Evolutionary conservation across 768 basidiomycete genomes (phyloP), one percentile per base, ranked within the genome.

Genomic region (Mycena metata): DNA sequence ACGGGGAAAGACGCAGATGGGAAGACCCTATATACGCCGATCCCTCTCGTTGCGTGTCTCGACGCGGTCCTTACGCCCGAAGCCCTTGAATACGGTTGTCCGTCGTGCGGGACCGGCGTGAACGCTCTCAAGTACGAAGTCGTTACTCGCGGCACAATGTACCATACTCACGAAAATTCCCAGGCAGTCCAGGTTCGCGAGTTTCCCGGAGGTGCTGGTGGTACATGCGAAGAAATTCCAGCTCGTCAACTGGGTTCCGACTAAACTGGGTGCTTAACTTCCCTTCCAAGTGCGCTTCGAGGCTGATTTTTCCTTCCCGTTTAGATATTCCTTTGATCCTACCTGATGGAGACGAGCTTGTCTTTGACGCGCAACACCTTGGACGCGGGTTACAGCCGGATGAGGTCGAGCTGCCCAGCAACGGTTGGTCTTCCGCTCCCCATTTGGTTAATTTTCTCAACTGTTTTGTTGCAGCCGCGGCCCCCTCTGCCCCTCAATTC

Each of bases 151-250:
- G 30, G 30, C 30, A 30, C 30, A 30, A 30, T 30, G 30, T 30
- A 6, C 30, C 30, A 30, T 30, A 30, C 30, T 30, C 6, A 30
- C 30, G 30, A 30, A 30, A 30, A 30, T 30, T 30, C 3, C 67
- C 72, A 96, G 95, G 77, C 90, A 89, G 67, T 85, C 87, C 17
- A 88, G 86, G 35, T 93, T 99, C 73, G 87, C 93, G 0, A 92
- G 93, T 1, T 95, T 97, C 84, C 98, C 98, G 0, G 87, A 96
- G 13, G 89, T 95, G 1, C 85, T 99, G 0, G 90, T 97, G 10
- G 79, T 99, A 1, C 96, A 98, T 70, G 91, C 95, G 47, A 94
- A 93, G 76, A 97, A 97, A 74, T 98, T 98, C 83, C 94, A 96
- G 78, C 86, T 97, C 5, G 91, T 96, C 46, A 95, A 96, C 72